Base-by-base conservation (phyloP, 345 rosid species). In the Pugionium cornutum region DNA sequence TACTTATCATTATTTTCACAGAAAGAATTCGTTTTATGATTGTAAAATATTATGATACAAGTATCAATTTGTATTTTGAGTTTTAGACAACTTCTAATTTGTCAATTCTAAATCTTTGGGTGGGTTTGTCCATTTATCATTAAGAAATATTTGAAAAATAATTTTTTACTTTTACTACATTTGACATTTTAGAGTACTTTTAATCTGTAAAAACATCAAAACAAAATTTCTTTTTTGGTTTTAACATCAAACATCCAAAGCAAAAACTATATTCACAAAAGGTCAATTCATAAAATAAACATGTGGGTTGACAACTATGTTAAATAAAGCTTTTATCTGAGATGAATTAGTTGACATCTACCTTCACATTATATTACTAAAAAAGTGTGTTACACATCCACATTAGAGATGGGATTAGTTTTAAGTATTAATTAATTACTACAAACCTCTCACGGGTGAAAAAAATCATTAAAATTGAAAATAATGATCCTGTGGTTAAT, bases 401-500 rank as follows among this genome's bases (percentile, higher is more conserved):
- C 18, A 18, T 18, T 18, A 18, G 18, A 18, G 18, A 18, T 18
- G 18, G 18, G 18, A 18, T 18, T 18, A 18, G 18, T 18, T 18
- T 18, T 18, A 18, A 18, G 18, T 18, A 18, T 18, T 18, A 18
- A 18, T 18, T 18, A 18, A 32, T 32, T 32, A 32, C 34, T 32
- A 32, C 34, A 32, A 4, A 32, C 34, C 4, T 32, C 1, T 2
- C 34, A 32, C 34, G 34, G 4, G 34, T 2, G 45, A 10, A 41
- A 40, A 40, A 41, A 4, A 41, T 9, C 2, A 42, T 0, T 8
- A 42, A 42, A 1, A 40, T 8, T 0, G 26, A 61, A 34, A 47
- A 7, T 30, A 52, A 41, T 27, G 5, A 30, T 49, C 70, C 66
- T 65, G 72, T 37, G 62, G 49, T 58, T 73, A 72, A 50, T 44